Conservation (phyloP, 2,329 filamentous ascomycete species). For the Penicillium sp. region DNA sequence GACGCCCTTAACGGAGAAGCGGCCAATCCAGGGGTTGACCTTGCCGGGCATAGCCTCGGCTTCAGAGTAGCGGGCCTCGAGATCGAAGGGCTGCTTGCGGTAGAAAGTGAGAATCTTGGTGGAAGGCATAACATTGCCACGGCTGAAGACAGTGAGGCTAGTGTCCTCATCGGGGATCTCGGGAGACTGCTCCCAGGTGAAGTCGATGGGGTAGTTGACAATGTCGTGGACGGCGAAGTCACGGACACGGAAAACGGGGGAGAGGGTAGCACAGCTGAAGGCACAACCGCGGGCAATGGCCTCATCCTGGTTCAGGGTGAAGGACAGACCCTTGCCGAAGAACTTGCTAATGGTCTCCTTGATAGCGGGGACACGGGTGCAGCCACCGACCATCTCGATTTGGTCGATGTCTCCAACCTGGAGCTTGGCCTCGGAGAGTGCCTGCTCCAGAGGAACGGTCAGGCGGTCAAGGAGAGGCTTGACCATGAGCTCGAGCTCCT, state of each 20-base stretch:
- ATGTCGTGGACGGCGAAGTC: slow-evolving; percentile 98
- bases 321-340: slow-evolving; percentile 87
- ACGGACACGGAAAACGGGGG: slow-evolving; percentile 93
- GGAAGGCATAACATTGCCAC: slow-evolving; percentile 90
- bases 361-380: slow-evolving; percentile 82
- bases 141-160: slow-evolving; percentile 92
- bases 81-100: slow-evolving; percentile 91
- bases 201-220: slow-evolving; percentile 95
- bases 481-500: slow-evolving; percentile 86
- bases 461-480: slow-evolving; percentile 70
- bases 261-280: slow-evolving; percentile 95
- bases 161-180: slow-evolving; percentile 99
- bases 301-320: slow-evolving; percentile 97
- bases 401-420: slow-evolving; percentile 84
- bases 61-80: slow-evolving; percentile 88
- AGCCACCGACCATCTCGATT: slow-evolving; percentile 88
- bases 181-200: slow-evolving; percentile 95
- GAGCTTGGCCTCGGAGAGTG: slow-evolving; percentile 85
- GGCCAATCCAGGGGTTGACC: slow-evolving; percentile 87
- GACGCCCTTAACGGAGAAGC: slow-evolving; percentile 95
- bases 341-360: slow-evolving; percentile 83
- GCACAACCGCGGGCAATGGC: slow-evolving; percentile 90
- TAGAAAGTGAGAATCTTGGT: slow-evolving; percentile 99
- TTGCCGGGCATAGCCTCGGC: slow-evolving; percentile 80
- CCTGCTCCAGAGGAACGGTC: slow-evolving; percentile 72